These are phyloP conservation scores for Sedum album DNA, from an alignment of 164 flowering plant genomes.

Conservation along the genomic window DNA sequence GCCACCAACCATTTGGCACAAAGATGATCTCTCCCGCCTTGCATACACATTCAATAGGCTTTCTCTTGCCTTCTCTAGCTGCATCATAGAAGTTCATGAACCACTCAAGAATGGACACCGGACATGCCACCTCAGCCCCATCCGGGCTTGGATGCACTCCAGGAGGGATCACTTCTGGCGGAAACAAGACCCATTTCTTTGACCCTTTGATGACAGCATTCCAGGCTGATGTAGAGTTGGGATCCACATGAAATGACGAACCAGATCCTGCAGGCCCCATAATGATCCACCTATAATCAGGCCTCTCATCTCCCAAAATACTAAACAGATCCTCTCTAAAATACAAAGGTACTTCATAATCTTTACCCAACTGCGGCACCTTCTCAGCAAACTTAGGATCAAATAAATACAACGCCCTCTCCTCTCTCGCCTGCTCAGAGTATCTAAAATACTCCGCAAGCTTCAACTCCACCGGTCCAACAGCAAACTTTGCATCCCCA, in stretches of 20 bases:
- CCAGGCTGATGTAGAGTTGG: slow-evolving; percentile 99
- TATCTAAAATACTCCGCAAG: slow-evolving; percentile 68
- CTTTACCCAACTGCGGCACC: slow-evolving; percentile 60
- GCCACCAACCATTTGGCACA: slow-evolving; percentile 99
- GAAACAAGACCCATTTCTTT: slow-evolving; percentile 93
- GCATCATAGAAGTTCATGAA: slow-evolving; percentile 91
- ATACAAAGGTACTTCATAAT: slow-evolving; percentile 75
- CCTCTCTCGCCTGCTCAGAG: slow-evolving; percentile 74
- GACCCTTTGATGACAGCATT: slow-evolving; percentile 91
- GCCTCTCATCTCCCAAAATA: slow-evolving; percentile 81
- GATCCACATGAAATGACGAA: slow-evolving; percentile 88
- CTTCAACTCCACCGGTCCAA: slow-evolving; percentile 88
- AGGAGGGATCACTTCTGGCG: slow-evolving; percentile 89
- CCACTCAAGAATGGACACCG: slow-evolving; percentile 95
- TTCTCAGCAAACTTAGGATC: slow-evolving; percentile 90
- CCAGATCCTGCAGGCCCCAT: slow-evolving; percentile 91
- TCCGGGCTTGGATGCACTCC: slow-evolving; percentile 98
- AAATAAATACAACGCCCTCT: slow-evolving; percentile 85
- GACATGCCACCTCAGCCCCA: slow-evolving; percentile 97
- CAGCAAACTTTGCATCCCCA: slow-evolving; percentile 57
- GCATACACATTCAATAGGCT: slow-evolving; percentile 85
- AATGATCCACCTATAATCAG: slow-evolving; percentile 91
- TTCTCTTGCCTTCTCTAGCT: slow-evolving; percentile 65
- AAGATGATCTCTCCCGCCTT: slow-evolving; percentile 92
- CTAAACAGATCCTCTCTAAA: slow-evolving; percentile 84